phyloP scores from a whole-genome alignment of 768 basidiomycete species.

The Mycena pura region DNA sequence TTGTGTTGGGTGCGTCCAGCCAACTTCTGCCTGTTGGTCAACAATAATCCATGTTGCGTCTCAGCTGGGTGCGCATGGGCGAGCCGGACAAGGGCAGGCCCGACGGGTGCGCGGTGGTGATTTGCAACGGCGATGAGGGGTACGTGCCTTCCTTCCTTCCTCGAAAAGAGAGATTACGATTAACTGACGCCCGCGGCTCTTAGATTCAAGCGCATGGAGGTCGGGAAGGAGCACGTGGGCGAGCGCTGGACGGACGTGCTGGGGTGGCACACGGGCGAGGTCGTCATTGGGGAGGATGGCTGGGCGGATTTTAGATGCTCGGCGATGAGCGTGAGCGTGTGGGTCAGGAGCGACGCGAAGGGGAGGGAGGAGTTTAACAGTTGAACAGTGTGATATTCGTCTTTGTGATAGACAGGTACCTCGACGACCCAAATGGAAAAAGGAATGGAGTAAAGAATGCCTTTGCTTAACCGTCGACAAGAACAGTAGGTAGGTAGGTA shows the following conservation, averaged over 20 bases:
- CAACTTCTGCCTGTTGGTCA: neutral
- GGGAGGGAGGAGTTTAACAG: conserved; percentile 29
- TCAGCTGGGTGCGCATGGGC: conserved; percentile 56
- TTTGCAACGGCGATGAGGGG: conserved; percentile 50
- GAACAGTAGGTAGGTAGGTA: too few species aligned
- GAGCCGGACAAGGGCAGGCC: conserved; percentile 39
- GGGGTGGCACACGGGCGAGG: conserved; percentile 30
- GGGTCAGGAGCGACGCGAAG: conserved; percentile 28
- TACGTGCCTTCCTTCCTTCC: neutral
- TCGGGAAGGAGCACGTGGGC: conserved; percentile 42
- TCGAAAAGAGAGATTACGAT: too few species aligned
- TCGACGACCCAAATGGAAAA: too few species aligned
- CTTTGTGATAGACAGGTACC: too few species aligned
- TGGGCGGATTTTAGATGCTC: conserved; percentile 43
- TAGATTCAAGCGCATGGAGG: conserved; percentile 49
- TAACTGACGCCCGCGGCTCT: neutral
- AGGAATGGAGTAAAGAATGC: too few species aligned
- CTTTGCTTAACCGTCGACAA: too few species aligned
- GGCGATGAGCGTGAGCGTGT: conserved; percentile 32
- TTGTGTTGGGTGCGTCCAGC: conserved; percentile 46
- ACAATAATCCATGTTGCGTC: neutral
- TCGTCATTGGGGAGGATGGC: conserved; percentile 43
- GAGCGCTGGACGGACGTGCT: conserved; percentile 38
- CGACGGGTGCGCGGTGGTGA: conserved; percentile 52
- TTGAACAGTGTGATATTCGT: too few species aligned